Evolutionary conservation across 1,284 basidiomycete genomes (phyloP).

Genomic region (Leccinum variabile): DNA sequence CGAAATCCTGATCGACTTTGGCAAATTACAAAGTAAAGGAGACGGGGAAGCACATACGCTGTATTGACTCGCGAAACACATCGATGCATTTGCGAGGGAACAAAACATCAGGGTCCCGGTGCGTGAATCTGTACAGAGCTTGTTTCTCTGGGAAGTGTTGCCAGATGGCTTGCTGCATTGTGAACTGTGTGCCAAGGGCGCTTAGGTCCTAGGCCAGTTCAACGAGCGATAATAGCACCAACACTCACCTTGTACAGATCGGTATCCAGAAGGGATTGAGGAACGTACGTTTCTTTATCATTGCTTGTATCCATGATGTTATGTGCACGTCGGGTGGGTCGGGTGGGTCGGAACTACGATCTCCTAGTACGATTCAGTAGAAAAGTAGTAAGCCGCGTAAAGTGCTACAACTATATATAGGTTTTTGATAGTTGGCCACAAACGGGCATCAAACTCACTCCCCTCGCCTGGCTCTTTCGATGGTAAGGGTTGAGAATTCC

Average conservation of each 20-base stretch:
- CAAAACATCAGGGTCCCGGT: constrained; percentile 69
- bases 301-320: constrained; percentile 16
- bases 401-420: background rate
- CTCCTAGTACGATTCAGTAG: no score
- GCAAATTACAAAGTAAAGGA: background rate
- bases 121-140: constrained; percentile 77
- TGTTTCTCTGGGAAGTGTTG: constrained; percentile 74
- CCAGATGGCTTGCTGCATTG: constrained; percentile 95
- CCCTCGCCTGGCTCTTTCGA: background rate
- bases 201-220: background rate
- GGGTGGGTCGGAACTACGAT: background rate
- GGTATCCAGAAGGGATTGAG: constrained; percentile 81
- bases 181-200: constrained; percentile 55
- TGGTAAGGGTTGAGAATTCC: constrained; percentile 14
- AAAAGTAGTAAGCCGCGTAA: no score
- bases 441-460: background rate
- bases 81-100: constrained; percentile 77
- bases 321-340: background rate
- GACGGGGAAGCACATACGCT: constrained; percentile 45
- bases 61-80: constrained; percentile 61
- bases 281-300: constrained; percentile 17
- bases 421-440: background rate
- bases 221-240: background rate
- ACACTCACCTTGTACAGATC: constrained; percentile 87
- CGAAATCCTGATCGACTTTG: constrained; percentile 57